Base-by-base conservation (phyloP, 768 basidiomycete genomes). In the Tricholoma flavovirens region DNA sequence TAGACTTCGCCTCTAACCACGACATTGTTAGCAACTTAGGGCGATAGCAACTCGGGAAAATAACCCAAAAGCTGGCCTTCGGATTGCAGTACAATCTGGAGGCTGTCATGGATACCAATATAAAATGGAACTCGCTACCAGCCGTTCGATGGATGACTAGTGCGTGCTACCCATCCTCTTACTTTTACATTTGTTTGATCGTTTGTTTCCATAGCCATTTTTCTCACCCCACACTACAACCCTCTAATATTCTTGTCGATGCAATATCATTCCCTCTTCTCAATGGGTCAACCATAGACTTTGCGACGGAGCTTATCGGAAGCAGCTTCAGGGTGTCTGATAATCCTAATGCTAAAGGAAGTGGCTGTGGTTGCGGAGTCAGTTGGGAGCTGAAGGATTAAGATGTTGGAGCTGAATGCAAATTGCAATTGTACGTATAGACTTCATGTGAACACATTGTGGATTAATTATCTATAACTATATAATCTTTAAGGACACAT, bases 81-180 rank as follows among this genome's bases (percentile, higher is more conserved):
- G 94, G 60, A 79, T 98, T 60, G 76, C 84, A 1, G 93, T 98
- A 22, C 93, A 97, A 64, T 91, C 88, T 10, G 96, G 96, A 10
- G 96, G 96, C 17, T 98, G 96, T 66, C 95, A 98, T 67, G 96
- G 96, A 35, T 98, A 98, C 69, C 93, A 97, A 65, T 97, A 98
- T 71, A 95, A 90, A 62, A 83, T 98, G 80, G 84, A 88, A 54
- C 78, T 98, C 3, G 87, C 89, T 2, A 77, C 76, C 35, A 70
- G 73, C 43, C 76, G 77, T 14, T 74, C 78, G 26, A 76, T 77
- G 4, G 93, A 94, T 60, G 94, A 97, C 71, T 97, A 94, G 94
- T 95, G 67, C 67, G 91, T 75, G 11, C 51, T 36, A 36, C 19
- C 49, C 42, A 53, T 45, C n/a, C 33, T 26, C 22, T 2, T 55